Base-by-base conservation (phyloP, 495 filamentous ascomycete species). In the Bathelium albidoporum region DNA sequence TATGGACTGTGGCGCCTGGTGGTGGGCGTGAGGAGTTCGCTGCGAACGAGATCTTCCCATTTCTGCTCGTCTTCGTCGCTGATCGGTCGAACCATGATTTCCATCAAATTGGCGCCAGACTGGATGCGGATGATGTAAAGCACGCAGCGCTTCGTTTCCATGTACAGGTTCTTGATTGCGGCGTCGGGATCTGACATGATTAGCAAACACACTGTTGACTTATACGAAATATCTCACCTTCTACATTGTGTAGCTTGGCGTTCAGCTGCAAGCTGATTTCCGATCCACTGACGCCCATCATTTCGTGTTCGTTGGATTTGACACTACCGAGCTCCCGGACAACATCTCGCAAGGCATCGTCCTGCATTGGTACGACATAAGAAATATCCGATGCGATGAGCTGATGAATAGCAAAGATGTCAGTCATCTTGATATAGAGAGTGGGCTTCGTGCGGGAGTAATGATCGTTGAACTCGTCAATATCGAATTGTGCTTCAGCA, bases 101-200 rank as follows among this genome's bases (percentile, higher is more conserved):
- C 91, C 80, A 96, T 87, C 41, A 99, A 79, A 69, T 93, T 95
- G 43, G 84, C 73, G n/a, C 94, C 94, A 2, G 88, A 87, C 74
- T 99, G 94, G 20, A 99, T 88, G 52, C 94, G 86, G 69, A 99
- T 97, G 72, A 99, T 96, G 74, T 97, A 99, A 62, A 99, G 80
- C 62, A 99, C 87, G 73, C 94, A 96, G 64, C 94, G 83, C 73
- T 99, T 99, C 1, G 95, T 97, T 76, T 97, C 94, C 85, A 96
- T 96, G 71, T 97, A 95, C 11, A 99, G 77, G 2, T 91, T 83
- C 72, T 96, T 96, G 49, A 94, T 77, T 55, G 94, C 89, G 2
- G 89, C 91, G 68, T 97, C 91, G 11, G 95, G 93, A 71, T 97
- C 94, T 55, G 20, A 29, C 26, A 29, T 26, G 24, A n/a, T 55